Evolutionary conservation across 2,329 filamentous ascomycete genomes (phyloP).

Genomic region (Cladophialophora psammophila): DNA sequence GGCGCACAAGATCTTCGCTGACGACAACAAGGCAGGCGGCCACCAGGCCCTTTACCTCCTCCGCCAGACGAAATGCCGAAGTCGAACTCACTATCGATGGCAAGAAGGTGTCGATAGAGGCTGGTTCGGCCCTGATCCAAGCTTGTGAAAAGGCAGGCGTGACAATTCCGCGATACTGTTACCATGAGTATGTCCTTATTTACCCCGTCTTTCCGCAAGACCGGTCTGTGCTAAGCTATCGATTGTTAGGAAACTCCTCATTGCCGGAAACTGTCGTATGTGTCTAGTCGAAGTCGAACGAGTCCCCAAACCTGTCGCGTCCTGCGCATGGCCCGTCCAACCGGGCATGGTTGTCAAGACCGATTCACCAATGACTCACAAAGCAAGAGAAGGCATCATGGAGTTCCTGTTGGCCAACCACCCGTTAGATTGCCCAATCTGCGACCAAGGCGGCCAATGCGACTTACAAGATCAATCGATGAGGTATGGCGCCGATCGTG

Average conservation of each 20-base stretch:
- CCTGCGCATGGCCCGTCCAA: constrained; percentile 98
- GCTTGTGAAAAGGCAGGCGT: constrained; percentile 97
- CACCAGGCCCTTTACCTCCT: constrained; percentile 82
- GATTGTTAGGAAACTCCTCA: constrained; percentile 82
- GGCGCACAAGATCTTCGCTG: constrained; percentile 59
- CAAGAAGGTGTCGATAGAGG: constrained; percentile 98
- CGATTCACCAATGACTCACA: constrained; percentile 93
- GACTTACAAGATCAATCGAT: constrained; percentile 99
- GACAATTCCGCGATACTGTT: constrained; percentile 95
- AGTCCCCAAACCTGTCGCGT: constrained; percentile 95
- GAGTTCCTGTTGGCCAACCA: constrained; percentile 97
- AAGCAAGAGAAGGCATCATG: constrained; percentile 98
- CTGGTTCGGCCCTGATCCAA: constrained; percentile 96
- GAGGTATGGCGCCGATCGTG: constrained; percentile 95
- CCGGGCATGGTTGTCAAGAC: constrained; percentile 99
- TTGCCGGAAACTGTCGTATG: constrained; percentile 99
- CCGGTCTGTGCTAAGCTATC: constrained; percentile 17
- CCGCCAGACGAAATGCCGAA: constrained; percentile 79
- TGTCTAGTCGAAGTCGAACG: constrained; percentile 97
- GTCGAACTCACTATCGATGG: constrained; percentile 98
- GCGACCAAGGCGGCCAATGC: constrained; percentile 98
- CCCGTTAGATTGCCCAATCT: constrained; percentile 94
- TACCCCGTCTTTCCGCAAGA: constrained; percentile 16
- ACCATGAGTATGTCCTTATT: constrained; percentile 79
- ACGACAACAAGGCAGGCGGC: constrained; percentile 56